Base-by-base conservation (phyloP, 208 protist species). In the Porcisia hertigi region DNA sequence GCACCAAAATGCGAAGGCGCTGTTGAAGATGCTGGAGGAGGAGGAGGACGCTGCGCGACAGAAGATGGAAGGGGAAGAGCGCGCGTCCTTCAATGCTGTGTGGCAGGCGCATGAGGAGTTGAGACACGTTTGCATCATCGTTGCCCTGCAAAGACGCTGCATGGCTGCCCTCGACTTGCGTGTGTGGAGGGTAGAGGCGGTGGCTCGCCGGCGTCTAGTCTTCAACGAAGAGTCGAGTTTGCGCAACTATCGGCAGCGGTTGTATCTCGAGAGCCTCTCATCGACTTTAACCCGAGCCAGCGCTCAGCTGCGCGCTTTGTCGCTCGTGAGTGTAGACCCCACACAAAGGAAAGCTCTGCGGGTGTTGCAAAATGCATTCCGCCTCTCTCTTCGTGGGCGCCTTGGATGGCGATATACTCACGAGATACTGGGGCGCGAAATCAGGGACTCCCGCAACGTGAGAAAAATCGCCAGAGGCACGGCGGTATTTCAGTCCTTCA, bases 361-460 rank as follows among this genome's bases (percentile, higher is more conserved):
- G 41, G 78, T 76, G 25, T 79, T 96, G 59, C 92, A 96, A 70
- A 78, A 80, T 0, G 77, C 85, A 25, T 83, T 90, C 62, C 81
- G 77, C 14, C 76, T 69, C 39, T 89, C 75, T 41, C 73, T 82
- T 59, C 71, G 69, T 18, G 88, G 88, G 5, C 76, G 72, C 11
- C 76, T 94, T 14, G 89, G 89, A 25, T 94, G 89, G 84, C 89
- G 81, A 9, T 76, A 58, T 53, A 89, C 88, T 5, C 84, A 96
- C 76, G 55, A 67, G 36, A 66, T 65, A 30, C 62, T 96, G 62
- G 89, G 89, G n/a, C 72, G 82, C 39, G 86, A 87, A 34, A 83
- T 96, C 23, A 80, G 74, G 58, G 71, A 86, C 43, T 25, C 45
- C 14, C 89, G 92, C 45, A 79, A 88, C 67, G 52, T 34, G 16